Conservation (phyloP, 495 filamentous ascomycete genomes). For the Apiosordaria backusii region DNA sequence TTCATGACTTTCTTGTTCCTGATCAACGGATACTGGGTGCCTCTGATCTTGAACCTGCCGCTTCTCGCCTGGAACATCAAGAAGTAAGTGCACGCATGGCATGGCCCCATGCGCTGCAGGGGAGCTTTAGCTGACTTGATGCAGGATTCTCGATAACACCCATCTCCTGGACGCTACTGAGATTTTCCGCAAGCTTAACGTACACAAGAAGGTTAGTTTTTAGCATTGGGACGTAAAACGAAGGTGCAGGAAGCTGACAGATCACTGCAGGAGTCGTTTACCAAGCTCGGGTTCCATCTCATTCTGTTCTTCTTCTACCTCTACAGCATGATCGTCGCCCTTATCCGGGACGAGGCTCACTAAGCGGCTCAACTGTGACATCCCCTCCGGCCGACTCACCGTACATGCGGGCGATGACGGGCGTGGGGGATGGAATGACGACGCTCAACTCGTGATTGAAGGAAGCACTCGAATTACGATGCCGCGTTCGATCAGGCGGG, state of each 20-base stretch:
- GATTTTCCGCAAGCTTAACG: constrained; percentile 98
- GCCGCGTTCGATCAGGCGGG: background rate
- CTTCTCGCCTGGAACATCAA: constrained; percentile 92
- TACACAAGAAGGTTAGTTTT: constrained; percentile 87
- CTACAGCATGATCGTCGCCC: constrained; percentile 98
- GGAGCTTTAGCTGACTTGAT: background rate
- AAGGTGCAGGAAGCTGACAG: background rate
- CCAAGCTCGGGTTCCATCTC: constrained; percentile 98
- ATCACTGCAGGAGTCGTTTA: constrained; percentile 80
- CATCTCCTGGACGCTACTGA: constrained; percentile 97
- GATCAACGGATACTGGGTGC: constrained; percentile 98
- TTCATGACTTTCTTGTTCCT: constrained; percentile 93
- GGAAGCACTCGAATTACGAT: background rate
- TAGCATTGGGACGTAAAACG: background rate
- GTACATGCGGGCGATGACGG: background rate
- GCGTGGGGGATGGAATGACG: background rate
- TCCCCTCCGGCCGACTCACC: background rate
- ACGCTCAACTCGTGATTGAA: background rate
- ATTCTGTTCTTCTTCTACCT: constrained; percentile 99
- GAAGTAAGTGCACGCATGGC: constrained; percentile 62
- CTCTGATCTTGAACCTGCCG: constrained; percentile 86
- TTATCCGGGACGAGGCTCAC: constrained; percentile 92
- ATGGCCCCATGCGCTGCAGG: background rate
- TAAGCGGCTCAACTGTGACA: constrained; percentile 38
- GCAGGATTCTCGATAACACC: constrained; percentile 91